Conservation (phyloP, 371 early-diverging fungal species). For the Rhizopus delemar region DNA sequence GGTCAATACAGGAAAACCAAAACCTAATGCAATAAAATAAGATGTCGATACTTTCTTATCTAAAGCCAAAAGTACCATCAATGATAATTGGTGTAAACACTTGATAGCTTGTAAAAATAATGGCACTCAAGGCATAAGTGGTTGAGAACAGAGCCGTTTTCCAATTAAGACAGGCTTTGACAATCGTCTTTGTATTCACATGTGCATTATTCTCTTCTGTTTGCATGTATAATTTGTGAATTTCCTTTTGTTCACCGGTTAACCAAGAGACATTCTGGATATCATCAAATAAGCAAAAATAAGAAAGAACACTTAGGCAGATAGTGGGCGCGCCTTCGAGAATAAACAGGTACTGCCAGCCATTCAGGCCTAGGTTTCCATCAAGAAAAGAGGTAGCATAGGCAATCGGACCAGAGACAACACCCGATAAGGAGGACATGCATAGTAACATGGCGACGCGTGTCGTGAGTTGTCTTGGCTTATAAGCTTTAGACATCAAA, state of each 20-base stretch:
- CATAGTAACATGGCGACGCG: constrained; percentile 30
- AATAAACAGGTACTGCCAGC: constrained; percentile 52
- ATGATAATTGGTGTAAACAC: constrained; percentile 33
- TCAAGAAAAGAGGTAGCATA: constrained; percentile 39
- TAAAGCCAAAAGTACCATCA: constrained; percentile 12
- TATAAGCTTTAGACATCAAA: constrained; percentile 31
- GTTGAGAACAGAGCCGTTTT: constrained; percentile 26
- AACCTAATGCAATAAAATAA: constrained; percentile 20
- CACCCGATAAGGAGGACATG: constrained; percentile 30
- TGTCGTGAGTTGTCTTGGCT: constrained; percentile 25
- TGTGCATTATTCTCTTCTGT: not conserved
- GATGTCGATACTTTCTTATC: not conserved
- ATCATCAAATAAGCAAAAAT: constrained; percentile 34
- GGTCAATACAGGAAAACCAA: constrained; percentile 39
- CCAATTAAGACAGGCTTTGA: constrained; percentile 21
- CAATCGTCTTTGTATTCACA: constrained; percentile 15
- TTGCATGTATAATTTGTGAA: constrained; percentile 14
- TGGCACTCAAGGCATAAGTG: constrained; percentile 17
- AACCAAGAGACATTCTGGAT: constrained; percentile 30
- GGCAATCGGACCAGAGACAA: constrained; percentile 37
- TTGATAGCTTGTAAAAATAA: constrained; percentile 24
- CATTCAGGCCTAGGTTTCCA: constrained; percentile 33
- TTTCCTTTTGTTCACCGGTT: constrained; percentile 29
- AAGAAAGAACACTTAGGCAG: constrained; percentile 34
- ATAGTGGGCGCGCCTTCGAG: constrained; percentile 44